Percentiles rank a stretch among this genome's conserved stretches.
Evolutionary conservation across 208 protist species (phyloP).

Genomic region (Novymonas esmeraldas): DNA sequence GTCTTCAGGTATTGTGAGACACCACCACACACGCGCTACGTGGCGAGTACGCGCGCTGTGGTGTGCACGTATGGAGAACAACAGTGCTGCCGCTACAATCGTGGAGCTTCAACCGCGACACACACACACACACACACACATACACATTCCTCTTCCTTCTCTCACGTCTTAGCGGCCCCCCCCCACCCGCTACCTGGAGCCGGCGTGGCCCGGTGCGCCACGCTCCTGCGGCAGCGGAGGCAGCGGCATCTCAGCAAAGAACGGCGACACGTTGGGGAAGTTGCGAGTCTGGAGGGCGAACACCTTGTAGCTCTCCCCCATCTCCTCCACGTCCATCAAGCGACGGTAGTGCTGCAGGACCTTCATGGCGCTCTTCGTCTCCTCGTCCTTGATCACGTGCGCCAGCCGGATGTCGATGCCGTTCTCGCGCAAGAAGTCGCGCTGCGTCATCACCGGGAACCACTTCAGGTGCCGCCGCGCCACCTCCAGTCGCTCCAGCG

Average conservation of each 20-base stretch:
- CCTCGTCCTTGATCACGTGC: slow-evolving; percentile 88
- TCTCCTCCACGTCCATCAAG: slow-evolving; percentile 85
- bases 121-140: too few species aligned
- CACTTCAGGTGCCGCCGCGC: slow-evolving; percentile 84
- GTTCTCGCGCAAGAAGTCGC: slow-evolving; percentile 84
- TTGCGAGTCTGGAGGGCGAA: slow-evolving; percentile 88
- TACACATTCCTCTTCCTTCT: too few species aligned
- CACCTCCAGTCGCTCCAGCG: slow-evolving; percentile 79
- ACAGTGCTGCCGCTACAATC: too few species aligned
- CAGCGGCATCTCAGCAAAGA: slow-evolving; percentile 78
- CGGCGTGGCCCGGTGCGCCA: background rate
- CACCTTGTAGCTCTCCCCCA: slow-evolving; percentile 92
- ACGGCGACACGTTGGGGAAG: slow-evolving; percentile 86
- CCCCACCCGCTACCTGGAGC: background rate
- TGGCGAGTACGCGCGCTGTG: too few species aligned
- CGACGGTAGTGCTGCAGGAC: slow-evolving; percentile 86
- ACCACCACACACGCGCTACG: too few species aligned
- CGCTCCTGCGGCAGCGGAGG: slow-evolving; percentile 44
- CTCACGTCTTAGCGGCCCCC: background rate
- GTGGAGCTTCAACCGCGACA: too few species aligned
- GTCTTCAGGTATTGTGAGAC: too few species aligned
- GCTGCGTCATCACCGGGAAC: slow-evolving; percentile 85
- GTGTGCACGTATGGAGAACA: too few species aligned
- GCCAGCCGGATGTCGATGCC: slow-evolving; percentile 88
- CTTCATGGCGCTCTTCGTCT: slow-evolving; percentile 89